Percentiles rank a stretch among this genome's conserved stretches.
Conservation (phyloP, 306 rosid species). For the Pachyrhizus erosus region DNA sequence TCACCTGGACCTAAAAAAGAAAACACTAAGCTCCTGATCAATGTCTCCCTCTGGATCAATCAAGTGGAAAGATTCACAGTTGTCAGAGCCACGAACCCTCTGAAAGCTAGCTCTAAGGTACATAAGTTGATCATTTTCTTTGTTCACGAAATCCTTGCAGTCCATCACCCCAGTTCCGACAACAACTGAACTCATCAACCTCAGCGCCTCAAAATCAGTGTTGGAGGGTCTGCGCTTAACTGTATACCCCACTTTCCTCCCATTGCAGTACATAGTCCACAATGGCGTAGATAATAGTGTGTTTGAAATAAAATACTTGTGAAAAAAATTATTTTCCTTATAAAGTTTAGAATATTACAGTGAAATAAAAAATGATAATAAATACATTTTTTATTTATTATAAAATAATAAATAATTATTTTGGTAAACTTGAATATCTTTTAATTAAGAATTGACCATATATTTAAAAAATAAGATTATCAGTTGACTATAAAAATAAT, state of each 20-base stretch:
- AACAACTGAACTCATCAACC: slow-evolving; percentile 56
- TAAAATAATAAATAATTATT: too few species aligned
- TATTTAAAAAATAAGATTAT: too few species aligned
- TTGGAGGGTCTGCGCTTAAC: slow-evolving; percentile 53
- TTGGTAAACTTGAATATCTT: too few species aligned
- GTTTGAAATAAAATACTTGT: too few species aligned
- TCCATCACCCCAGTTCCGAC: slow-evolving; percentile 69
- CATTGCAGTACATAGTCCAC: slow-evolving; percentile 82
- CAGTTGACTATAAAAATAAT: too few species aligned
- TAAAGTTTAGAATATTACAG: too few species aligned
- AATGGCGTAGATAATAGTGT: slow-evolving; percentile 64
- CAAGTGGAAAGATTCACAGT: slow-evolving; percentile 82
- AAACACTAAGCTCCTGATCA: slow-evolving; percentile 81
- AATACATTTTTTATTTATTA: too few species aligned
- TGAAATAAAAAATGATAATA: too few species aligned
- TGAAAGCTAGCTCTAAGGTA: slow-evolving; percentile 79
- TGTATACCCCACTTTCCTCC: slow-evolving; percentile 74
- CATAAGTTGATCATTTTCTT: slow-evolving; percentile 43
- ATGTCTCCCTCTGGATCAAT: slow-evolving; percentile 70
- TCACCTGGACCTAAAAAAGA: slow-evolving; percentile 67
- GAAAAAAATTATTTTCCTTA: too few species aligned
- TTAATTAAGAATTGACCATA: too few species aligned
- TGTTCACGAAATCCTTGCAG: slow-evolving; percentile 3
- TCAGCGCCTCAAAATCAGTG: slow-evolving; percentile 57
- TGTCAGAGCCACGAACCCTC: slow-evolving; percentile 67